Evolutionary conservation across 2,329 filamentous ascomycete species (phyloP), one percentile per base, ranked within the genome.

Genomic region (Penicillium sp.): DNA sequence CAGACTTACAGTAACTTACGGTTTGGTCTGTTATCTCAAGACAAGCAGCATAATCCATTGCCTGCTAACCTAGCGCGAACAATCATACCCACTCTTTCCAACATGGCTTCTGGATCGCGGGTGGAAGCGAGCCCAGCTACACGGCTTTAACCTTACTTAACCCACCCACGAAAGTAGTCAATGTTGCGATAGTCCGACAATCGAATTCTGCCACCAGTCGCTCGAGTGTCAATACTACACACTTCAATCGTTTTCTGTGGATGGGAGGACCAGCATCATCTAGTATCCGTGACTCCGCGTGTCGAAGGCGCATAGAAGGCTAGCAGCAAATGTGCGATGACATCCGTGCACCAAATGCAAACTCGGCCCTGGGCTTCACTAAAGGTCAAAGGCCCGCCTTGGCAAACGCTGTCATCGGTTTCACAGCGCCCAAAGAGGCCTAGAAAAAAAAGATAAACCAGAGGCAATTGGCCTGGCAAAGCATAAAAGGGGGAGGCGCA

Each of bases 361-460:
- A 31, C n/a, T 19, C 27, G n/a, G n/a, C 31, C 46, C 10, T 19
- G 33, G 16, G 1, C 27, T 49, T 9, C 44, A 27, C 43, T 10
- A 46, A 46, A 18, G 27, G 27, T 35, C 27, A 44, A 44, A 49
- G 27, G 18, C 18, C 33, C 27, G 61, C 10, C 63, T 66, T 66
- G 63, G 63, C 63, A 49, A 19, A 58, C 55, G 58, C 61, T 55
- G 55, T 63, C 60, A 63, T 40, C 18, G 51, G 33, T 39, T 39
- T 51, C 49, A 51, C 18, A 24, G 10, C 35, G 11, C 35, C 47
- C 7, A 36, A 39, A 50, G 47, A 36, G 37, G 47, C 5, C 24
- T 27, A 39, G 18, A 6, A 35, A 33, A 39, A 35, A 39, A 51
- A 2, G 10, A 22, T 33, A 18, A 39, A 27, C 49, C 35, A 46